These are phyloP conservation scores for Agaricus subrufescens DNA, from an alignment of 768 basidiomycete genomes.

Conservation along the genomic window DNA sequence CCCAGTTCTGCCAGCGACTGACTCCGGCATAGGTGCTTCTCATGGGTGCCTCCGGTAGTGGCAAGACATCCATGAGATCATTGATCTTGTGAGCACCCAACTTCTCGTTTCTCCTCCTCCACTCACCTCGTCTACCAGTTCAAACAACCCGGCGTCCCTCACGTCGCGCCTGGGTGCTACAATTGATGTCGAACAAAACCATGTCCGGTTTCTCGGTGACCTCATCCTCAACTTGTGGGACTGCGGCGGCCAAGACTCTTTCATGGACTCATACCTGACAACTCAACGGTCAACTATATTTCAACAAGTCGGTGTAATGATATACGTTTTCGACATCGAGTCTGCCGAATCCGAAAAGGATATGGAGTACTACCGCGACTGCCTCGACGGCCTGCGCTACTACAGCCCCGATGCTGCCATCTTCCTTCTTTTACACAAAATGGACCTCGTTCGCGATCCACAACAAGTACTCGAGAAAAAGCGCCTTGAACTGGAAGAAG, in stretches of 20 bases:
- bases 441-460: slow-evolving; percentile 83
- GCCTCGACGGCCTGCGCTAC: slow-evolving; percentile 75
- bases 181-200: slow-evolving; percentile 96
- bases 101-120: slow-evolving; percentile 2
- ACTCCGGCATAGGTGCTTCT: slow-evolving; percentile 71
- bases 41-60: slow-evolving; percentile 96
- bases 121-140: slow-evolving; percentile 41
- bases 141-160: slow-evolving; percentile 90
- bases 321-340: slow-evolving; percentile 98
- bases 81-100: slow-evolving; percentile 86
- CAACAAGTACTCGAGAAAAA: slow-evolving; percentile 63
- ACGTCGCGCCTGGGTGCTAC: slow-evolving; percentile 93
- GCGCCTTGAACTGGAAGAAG: slow-evolving; percentile 65
- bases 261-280: slow-evolving; percentile 95
- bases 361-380: slow-evolving; percentile 88
- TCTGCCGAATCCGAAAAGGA: slow-evolving; percentile 82
- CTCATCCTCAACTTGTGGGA: slow-evolving; percentile 98
- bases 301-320: slow-evolving; percentile 93
- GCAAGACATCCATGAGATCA: slow-evolving; percentile 97
- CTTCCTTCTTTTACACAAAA: slow-evolving; percentile 94
- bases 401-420: slow-evolving; percentile 80
- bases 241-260: slow-evolving; percentile 96
- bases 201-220: slow-evolving; percentile 94
- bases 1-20: slow-evolving; percentile 11
- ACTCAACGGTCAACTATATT: slow-evolving; percentile 93